These are phyloP conservation scores for Chiua virens DNA, from an alignment of 768 basidiomycete species.

Conservation along the genomic window DNA sequence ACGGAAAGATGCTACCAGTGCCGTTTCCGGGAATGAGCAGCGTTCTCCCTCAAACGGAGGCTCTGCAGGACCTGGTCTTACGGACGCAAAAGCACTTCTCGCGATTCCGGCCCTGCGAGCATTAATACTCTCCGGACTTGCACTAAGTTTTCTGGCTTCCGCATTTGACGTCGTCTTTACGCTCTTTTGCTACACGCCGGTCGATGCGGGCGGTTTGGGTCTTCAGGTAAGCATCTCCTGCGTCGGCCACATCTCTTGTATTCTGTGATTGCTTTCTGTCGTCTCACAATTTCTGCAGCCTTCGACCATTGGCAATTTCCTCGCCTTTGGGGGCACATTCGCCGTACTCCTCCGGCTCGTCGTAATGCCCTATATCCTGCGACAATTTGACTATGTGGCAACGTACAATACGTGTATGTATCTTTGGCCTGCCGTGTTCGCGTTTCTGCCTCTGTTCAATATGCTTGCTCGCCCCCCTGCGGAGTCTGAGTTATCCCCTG, in stretches of 20 bases:
- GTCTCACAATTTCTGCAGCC: conserved; percentile 32
- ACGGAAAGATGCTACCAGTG: neutral
- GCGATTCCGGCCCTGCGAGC: conserved; percentile 50
- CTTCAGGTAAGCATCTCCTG: conserved; percentile 41
- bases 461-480: neutral
- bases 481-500: no score
- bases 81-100: conserved; percentile 36
- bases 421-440: conserved; percentile 5
- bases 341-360: conserved; percentile 48
- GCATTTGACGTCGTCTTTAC: conserved; percentile 49
- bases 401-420: conserved; percentile 4
- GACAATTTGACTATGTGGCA: conserved; percentile 7
- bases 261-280: neutral
- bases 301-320: conserved; percentile 54
- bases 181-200: conserved; percentile 45
- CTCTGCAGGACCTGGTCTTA: conserved; percentile 1
- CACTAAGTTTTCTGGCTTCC: conserved; percentile 49
- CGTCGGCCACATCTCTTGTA: neutral
- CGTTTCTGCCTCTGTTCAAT: conserved; percentile 4
- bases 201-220: conserved; percentile 51
- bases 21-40: neutral
- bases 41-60: neutral
- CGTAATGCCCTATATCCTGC: conserved; percentile 39
- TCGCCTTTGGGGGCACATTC: conserved; percentile 49
- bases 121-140: conserved; percentile 47